phyloP scores from a whole-genome alignment of 352 stramenopile genomes.

The Phytopythium helicoides region DNA sequence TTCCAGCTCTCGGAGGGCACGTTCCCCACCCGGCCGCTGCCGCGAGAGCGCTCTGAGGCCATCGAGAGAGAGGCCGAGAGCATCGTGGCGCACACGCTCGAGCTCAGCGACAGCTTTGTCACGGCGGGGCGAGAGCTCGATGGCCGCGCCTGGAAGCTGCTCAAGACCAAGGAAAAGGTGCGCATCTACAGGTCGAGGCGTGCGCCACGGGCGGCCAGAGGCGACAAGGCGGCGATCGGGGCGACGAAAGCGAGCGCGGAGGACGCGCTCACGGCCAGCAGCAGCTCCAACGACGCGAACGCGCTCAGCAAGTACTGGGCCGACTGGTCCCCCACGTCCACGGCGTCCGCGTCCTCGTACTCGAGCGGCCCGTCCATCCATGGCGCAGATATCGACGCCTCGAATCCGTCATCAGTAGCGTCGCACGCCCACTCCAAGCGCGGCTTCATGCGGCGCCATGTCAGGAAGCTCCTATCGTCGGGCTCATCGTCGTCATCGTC shows the following conservation, averaged over 20 bases:
- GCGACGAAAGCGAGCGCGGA: not conserved
- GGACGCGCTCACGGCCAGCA: not conserved
- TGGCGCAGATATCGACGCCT: not conserved
- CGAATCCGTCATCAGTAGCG: not conserved
- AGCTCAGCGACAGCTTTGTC: conserved; percentile 28
- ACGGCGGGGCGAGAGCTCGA: conserved; percentile 28
- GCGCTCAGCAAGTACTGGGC: not conserved
- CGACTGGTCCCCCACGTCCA: conserved; percentile 6
- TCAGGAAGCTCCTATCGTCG: conserved; percentile 4
- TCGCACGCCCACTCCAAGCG: not conserved
- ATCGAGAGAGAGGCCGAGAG: conserved; percentile 26
- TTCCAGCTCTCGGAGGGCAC: conserved; percentile 37
- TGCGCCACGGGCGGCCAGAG: not conserved
- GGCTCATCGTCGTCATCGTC: conserved; percentile 1
- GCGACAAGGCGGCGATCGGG: not conserved
- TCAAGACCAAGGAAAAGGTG: conserved; percentile 36
- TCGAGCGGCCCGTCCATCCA: conserved; percentile 6
- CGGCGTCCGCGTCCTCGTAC: conserved; percentile 1
- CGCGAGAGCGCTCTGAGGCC: conserved; percentile 14
- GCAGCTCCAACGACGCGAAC: not conserved
- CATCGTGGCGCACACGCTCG: conserved; percentile 32
- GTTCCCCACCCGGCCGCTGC: conserved; percentile 23
- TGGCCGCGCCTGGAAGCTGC: conserved; percentile 35
- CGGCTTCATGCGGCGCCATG: not conserved
- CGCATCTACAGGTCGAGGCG: conserved; percentile 30